Evolutionary conservation across 2,329 filamentous ascomycete species (phyloP).

Genomic region (Ceratocystis huliohia): DNA sequence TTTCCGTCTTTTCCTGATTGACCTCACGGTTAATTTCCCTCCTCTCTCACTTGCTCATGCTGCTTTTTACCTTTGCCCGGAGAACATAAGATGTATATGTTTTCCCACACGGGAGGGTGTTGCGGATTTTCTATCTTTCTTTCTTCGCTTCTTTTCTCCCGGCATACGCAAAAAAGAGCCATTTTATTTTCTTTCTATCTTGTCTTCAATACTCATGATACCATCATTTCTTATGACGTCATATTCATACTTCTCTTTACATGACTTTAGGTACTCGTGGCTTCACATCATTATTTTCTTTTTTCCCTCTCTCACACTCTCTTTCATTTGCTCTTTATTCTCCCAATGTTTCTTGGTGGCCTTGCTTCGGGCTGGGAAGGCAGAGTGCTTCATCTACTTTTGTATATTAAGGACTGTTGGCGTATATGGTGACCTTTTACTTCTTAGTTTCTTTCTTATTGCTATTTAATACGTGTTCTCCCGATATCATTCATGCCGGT

Average conservation of each 20-base stretch:
- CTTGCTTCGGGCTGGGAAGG: background rate
- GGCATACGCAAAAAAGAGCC: background rate
- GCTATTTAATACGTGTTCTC: background rate
- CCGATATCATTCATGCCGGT: too few species aligned
- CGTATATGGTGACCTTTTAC: slow-evolving; percentile 3
- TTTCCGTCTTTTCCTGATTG: background rate
- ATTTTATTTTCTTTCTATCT: slow-evolving; percentile 2
- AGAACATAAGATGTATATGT: too few species aligned
- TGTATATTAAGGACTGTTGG: slow-evolving; percentile 9
- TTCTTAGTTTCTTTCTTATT: background rate
- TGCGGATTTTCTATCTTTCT: background rate
- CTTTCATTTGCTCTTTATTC: background rate
- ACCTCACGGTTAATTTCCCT: background rate
- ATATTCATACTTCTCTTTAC: slow-evolving; percentile 4
- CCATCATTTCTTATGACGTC: slow-evolving; percentile 16
- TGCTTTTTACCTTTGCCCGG: too few species aligned
- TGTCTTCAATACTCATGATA: slow-evolving; percentile 13
- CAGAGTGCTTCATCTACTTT: background rate
- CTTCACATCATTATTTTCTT: background rate
- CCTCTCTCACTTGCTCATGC: background rate
- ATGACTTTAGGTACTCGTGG: background rate
- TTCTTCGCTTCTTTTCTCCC: background rate
- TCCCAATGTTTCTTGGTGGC: background rate
- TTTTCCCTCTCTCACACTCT: background rate
- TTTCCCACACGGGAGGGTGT: too few species aligned